Conservation (phyloP, 2,329 filamentous ascomycete genomes). For the Talaromyces atroroseus region DNA sequence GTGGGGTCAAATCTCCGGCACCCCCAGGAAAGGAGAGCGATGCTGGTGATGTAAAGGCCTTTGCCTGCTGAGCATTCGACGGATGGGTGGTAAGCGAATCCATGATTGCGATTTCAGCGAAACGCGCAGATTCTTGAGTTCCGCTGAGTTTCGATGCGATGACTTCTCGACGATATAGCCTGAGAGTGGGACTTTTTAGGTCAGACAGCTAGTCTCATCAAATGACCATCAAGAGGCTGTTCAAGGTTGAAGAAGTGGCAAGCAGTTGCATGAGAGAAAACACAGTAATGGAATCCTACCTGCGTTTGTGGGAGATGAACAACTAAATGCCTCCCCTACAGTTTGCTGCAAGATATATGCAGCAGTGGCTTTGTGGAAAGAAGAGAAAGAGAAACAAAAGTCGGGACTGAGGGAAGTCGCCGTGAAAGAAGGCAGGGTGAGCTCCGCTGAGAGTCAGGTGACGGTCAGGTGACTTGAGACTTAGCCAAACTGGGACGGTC, state of each 20-base stretch:
- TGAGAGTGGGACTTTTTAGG: background rate
- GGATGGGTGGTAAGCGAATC: slow-evolving; percentile 89
- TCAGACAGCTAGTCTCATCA: background rate
- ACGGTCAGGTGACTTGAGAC: slow-evolving; percentile 12
- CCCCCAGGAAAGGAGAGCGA: slow-evolving; percentile 89
- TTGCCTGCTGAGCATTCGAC: slow-evolving; percentile 83
- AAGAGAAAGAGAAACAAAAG: background rate
- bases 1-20: slow-evolving; percentile 75
- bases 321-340: slow-evolving; percentile 91
- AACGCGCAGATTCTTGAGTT: background rate
- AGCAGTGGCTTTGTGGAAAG: slow-evolving; percentile 9
- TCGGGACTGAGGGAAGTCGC: background rate
- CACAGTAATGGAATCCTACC: background rate
- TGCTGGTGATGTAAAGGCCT: slow-evolving; percentile 87
- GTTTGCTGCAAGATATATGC: slow-evolving; percentile 18
- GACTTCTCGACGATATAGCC: background rate
- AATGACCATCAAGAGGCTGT: background rate
- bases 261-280: background rate
- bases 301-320: slow-evolving; percentile 79
- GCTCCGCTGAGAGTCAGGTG: slow-evolving; percentile 5
- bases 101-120: slow-evolving; percentile 54
- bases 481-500: slow-evolving; percentile 7
- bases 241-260: background rate
- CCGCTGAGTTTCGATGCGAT: background rate
- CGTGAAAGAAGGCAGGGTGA: slow-evolving; percentile 12